Evolutionary conservation across 2,329 filamentous ascomycete species (phyloP).

Genomic region (Penicillium digitatum): DNA sequence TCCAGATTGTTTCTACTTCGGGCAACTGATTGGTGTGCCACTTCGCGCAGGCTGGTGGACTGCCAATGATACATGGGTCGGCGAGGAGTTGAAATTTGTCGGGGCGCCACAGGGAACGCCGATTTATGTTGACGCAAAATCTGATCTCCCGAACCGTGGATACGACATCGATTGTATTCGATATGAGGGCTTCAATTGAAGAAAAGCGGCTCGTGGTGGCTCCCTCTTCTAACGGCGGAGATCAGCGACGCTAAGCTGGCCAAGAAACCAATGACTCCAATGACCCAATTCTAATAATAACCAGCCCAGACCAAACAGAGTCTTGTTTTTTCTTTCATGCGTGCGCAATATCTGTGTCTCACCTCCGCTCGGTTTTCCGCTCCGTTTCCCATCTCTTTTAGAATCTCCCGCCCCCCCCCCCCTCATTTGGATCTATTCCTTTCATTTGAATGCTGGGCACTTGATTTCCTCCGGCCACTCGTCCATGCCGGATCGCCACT

Average conservation of each 20-base stretch:
- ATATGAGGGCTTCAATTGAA: neutral
- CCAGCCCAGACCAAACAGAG: slow-evolving; percentile 5
- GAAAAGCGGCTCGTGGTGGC: neutral
- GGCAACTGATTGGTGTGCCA: slow-evolving; percentile 11
- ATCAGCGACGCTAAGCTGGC: slow-evolving; percentile 9
- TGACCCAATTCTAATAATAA: slow-evolving; percentile 21
- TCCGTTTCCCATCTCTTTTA: slow-evolving; percentile 9
- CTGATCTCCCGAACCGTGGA: slow-evolving; percentile 1
- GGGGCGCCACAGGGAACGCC: slow-evolving; percentile 8
- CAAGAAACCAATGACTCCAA: neutral
- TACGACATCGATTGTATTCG: neutral
- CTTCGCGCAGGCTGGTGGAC: neutral
- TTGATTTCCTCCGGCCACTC: slow-evolving; percentile 12
- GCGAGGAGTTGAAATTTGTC: slow-evolving; percentile 7
- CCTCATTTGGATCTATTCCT: slow-evolving; percentile 8
- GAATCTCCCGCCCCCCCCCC: neutral
- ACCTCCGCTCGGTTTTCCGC: slow-evolving; percentile 10
- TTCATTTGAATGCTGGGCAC: slow-evolving; percentile 14
- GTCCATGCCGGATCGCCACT: slow-evolving; percentile 17
- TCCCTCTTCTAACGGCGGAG: neutral
- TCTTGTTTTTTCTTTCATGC: slow-evolving; percentile 22
- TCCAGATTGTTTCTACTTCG: slow-evolving; percentile 9
- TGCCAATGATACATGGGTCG: slow-evolving; percentile 16
- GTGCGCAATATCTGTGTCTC: slow-evolving; percentile 16
- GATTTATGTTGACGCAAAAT: slow-evolving; percentile 2